phyloP scores from a whole-genome alignment of 2,329 filamentous ascomycete species.

The Beauveria scarabaeidicola region DNA sequence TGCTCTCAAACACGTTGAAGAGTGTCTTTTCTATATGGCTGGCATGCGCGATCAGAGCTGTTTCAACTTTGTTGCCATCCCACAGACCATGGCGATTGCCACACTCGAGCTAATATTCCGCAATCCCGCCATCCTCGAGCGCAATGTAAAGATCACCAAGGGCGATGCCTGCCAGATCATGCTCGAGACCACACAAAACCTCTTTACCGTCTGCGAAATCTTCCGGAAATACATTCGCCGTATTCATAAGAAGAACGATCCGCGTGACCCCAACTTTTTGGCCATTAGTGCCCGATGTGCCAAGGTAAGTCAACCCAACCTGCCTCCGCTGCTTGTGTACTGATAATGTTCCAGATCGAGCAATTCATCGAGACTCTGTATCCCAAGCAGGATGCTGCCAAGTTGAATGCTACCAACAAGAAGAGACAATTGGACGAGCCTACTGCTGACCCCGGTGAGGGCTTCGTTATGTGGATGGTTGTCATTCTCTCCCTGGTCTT shows the following conservation, averaged over 20 bases:
- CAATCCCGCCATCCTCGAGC: conserved; percentile 77
- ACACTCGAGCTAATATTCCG: conserved; percentile 88
- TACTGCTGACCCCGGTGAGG: conserved; percentile 48
- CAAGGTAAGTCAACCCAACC: conserved; percentile 48
- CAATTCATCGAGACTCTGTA: conserved; percentile 93
- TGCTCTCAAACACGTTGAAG: conserved; percentile 75
- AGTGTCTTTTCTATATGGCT: conserved; percentile 96
- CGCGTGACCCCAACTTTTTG: conserved; percentile 83
- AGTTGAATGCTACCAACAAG: conserved; percentile 34
- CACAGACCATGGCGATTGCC: conserved; percentile 94
- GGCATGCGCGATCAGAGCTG: conserved; percentile 91
- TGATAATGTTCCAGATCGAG: conserved; percentile 56
- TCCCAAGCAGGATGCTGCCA: conserved; percentile 69
- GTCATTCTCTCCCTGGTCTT: conserved; percentile 61
- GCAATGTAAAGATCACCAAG: conserved; percentile 94
- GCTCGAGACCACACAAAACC: conserved; percentile 86
- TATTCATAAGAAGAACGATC: conserved; percentile 92
- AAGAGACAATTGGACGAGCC: conserved; percentile 32
- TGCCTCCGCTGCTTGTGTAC: background rate
- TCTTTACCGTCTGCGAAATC: conserved; percentile 69
- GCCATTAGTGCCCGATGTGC: conserved; percentile 86
- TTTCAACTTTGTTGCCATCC: conserved; percentile 98
- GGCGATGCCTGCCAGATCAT: conserved; percentile 87
- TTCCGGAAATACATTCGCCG: conserved; percentile 70
- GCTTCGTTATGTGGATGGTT: conserved; percentile 55